A percentile compares a stretch with the other conserved stretches of the same genome.
Conservation (phyloP, 352 stramenopile genomes). For the Phytophthora uliginosa region DNA sequence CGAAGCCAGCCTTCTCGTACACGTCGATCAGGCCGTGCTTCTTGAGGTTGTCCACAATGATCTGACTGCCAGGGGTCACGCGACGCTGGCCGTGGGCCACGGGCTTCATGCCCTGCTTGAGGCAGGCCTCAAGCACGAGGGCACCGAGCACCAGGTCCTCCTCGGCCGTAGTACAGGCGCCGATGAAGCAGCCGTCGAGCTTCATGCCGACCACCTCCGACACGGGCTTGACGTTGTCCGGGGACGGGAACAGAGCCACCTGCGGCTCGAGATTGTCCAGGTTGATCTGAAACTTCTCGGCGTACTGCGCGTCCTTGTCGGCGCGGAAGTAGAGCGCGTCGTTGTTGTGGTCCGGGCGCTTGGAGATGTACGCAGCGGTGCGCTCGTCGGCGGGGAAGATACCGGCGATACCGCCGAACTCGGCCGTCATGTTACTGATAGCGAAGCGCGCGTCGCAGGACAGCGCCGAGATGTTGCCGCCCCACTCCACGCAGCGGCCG, state of each 20-base stretch:
- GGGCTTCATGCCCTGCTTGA: slow-evolving; percentile 76
- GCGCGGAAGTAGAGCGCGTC: slow-evolving; percentile 88
- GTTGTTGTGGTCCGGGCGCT: slow-evolving; percentile 76
- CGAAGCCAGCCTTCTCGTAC: slow-evolving; percentile 87
- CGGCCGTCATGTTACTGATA: slow-evolving; percentile 89
- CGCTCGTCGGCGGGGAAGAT: slow-evolving; percentile 84
- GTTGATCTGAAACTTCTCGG: slow-evolving; percentile 82
- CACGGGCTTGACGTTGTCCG: slow-evolving; percentile 83
- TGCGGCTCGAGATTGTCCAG: slow-evolving; percentile 75
- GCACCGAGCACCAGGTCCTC: slow-evolving; percentile 86
- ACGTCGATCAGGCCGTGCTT: slow-evolving; percentile 78
- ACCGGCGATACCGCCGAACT: slow-evolving; percentile 88
- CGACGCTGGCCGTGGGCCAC: slow-evolving; percentile 69
- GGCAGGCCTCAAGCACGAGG: slow-evolving; percentile 79
- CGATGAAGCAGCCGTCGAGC: slow-evolving; percentile 90
- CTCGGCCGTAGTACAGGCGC: slow-evolving; percentile 84
- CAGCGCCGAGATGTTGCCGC: slow-evolving; percentile 80
- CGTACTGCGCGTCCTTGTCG: slow-evolving; percentile 79
- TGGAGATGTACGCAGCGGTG: slow-evolving; percentile 85
- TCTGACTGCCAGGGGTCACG: slow-evolving; percentile 82
- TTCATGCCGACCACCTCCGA: slow-evolving; percentile 76
- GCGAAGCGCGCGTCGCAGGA: slow-evolving; percentile 88
- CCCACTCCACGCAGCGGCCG: slow-evolving; percentile 82
- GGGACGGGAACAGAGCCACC: slow-evolving; percentile 83
- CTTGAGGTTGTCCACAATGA: slow-evolving; percentile 87